These are phyloP conservation scores for Paxillus rubicundulus DNA, from an alignment of 768 basidiomycete species.

Conservation along the genomic window DNA sequence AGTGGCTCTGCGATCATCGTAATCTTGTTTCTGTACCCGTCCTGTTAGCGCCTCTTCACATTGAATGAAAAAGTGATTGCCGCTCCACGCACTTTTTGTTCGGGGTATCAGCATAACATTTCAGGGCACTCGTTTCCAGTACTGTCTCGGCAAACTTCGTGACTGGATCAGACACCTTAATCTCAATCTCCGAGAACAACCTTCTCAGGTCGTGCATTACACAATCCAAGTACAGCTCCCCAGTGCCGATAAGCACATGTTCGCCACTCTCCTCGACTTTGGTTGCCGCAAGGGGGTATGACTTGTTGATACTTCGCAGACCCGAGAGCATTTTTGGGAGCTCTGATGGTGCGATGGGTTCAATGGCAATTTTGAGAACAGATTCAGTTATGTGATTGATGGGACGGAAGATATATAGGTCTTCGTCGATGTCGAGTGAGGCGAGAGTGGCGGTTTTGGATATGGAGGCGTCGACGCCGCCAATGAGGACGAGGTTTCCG, in stretches of 20 bases:
- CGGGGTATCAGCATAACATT: constrained; percentile 98
- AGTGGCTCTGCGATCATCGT: constrained; percentile 99
- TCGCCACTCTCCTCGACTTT: constrained; percentile 99
- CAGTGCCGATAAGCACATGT: constrained; percentile 95
- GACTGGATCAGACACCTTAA: constrained; percentile 99
- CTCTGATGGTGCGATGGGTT: constrained; percentile 96
- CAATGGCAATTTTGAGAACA: constrained; percentile 96
- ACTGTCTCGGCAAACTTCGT: constrained; percentile 99
- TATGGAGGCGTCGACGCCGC: constrained; percentile 92
- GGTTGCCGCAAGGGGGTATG: constrained; percentile 89
- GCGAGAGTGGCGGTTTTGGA: constrained; percentile 92
- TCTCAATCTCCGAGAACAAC: constrained; percentile 96
- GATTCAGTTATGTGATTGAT: constrained; percentile 97
- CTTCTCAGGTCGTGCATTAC: constrained; percentile 93
- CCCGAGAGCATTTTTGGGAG: constrained; percentile 99
- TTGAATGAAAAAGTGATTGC: not conserved
- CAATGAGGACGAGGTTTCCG: constrained; percentile 90
- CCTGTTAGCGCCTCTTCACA: constrained; percentile 13
- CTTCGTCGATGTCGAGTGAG: constrained; percentile 69
- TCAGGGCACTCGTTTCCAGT: constrained; percentile 93
- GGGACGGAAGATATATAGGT: constrained; percentile 92
- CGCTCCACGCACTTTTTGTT: constrained; percentile 83
- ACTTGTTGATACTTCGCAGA: constrained; percentile 94
- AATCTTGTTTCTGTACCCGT: constrained; percentile 76
- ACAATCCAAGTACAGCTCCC: constrained; percentile 94